A percentile compares a stretch with the other conserved stretches of the same genome.
Conservation (phyloP, 768 basidiomycete genomes). For the Guyanaporus albipodus region DNA sequence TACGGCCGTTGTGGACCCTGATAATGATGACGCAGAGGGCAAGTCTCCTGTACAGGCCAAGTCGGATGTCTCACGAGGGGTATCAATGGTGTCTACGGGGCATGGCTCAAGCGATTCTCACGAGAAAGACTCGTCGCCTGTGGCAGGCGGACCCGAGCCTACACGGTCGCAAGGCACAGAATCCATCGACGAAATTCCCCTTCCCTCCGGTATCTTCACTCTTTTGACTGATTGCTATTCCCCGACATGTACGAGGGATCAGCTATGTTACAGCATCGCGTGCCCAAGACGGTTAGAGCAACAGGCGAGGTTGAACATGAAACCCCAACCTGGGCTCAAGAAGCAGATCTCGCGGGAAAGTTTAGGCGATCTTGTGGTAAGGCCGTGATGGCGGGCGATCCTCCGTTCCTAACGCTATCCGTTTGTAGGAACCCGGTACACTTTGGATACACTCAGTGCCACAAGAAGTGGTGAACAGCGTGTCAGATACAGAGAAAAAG, state of each 20-base stretch:
- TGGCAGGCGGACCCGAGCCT: conserved; percentile 16
- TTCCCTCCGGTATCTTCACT: conserved; percentile 95
- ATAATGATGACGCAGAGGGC: conserved; percentile 33
- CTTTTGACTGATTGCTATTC: conserved; percentile 97
- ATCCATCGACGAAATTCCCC: conserved; percentile 55
- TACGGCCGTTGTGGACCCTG: conserved; percentile 30
- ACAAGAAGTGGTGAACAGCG: conserved; percentile 87
- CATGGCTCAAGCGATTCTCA: conserved; percentile 36
- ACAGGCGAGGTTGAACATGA: conserved; percentile 91
- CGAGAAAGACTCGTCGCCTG: conserved; percentile 32
- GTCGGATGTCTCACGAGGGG: conserved; percentile 18
- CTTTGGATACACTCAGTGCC: conserved; percentile 97
- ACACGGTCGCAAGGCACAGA: conserved; percentile 39
- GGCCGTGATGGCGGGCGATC: conserved; percentile 12
- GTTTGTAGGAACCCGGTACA: conserved; percentile 67
- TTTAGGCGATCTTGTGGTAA: conserved; percentile 71
- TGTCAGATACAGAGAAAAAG: conserved; percentile 90
- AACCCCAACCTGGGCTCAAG: conserved; percentile 83
- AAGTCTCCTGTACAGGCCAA: conserved; percentile 25
- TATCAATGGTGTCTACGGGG: conserved; percentile 25
- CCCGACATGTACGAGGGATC: conserved; percentile 91
- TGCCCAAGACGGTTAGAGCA: conserved; percentile 94
- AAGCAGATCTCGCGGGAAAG: conserved; percentile 82
- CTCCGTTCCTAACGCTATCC: conserved; percentile 6
- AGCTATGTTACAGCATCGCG: conserved; percentile 95